Evolutionary conservation across 2,329 filamentous ascomycete species (phyloP), one percentile per base, ranked within the genome.

Genomic region (Pseudopithomyces chartarum): DNA sequence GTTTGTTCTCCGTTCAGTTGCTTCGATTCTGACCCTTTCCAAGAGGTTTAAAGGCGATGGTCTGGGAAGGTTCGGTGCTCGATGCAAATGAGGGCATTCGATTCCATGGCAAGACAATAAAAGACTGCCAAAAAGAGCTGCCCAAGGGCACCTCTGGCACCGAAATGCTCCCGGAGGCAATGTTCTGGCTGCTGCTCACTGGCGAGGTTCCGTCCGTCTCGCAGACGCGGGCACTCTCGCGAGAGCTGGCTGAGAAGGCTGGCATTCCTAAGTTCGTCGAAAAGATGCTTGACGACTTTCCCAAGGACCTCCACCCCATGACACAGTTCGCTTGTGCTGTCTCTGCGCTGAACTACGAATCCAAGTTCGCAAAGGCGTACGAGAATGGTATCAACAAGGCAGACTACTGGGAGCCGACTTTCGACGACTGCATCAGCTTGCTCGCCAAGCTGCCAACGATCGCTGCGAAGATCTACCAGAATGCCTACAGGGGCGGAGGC

Each of bases 121-220:
- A 96, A 81, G 94, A 99, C 75, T 99, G 95, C 82, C 95, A 98
- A 76, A 86, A 88, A 66, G 89, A 92, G 77, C 87, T 98, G 15
- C 93, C 95, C 75, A 98, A 97, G 83, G 95, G 94, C 66, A 92
- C 85, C 57, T 87, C 90, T 2, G 92, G 94, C 69, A 96, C 92
- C 6, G 94, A 98, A 81, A 99, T 98, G 95, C 86, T 98, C 12
- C 95, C 95, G 46, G 95, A 99, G 80, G 88, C 94, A 78, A 99
- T 99, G 95, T 99, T 99, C 85, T 99, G 95, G 95, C 87, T 98
- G 40, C 87, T 99, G 49, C 84, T 99, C 67, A 99, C 95, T 10
- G 95, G 95, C 57, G 85, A 96, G 78, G 90, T 98, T 20, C 95
- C 95, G 22, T 91, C 90, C 1, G 89, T 88, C 20, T 81, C 81